Base-by-base conservation (phyloP, 192 early-diverging fungal species). In the Coemansia sp. region DNA sequence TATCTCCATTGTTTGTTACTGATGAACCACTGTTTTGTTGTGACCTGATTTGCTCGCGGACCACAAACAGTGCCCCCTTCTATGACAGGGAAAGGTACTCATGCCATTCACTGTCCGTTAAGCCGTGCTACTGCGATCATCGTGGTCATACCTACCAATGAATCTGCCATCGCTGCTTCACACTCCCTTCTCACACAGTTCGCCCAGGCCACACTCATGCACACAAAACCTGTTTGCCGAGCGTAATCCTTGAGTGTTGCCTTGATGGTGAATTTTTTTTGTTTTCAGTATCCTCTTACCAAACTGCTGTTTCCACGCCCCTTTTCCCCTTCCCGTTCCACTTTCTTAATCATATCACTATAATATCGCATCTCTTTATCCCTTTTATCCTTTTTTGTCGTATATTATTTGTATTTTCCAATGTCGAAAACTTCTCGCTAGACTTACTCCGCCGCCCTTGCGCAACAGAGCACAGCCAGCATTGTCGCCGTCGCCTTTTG, bases 231-330 rank as follows among this genome's bases (percentile, higher is more conserved):
- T 57, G 53, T 57, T 57, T 57, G 22, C 12, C 12, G 27, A 31
- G 29, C 7, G 24, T 9, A 52, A 52, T 52, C 49, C 49, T 52
- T 22, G 10, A 52, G n/a, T 8, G 20, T 22, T 22, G 49, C 49
- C n/a, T 52, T 22, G 49, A 22, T 22, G 49, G n/a, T 52, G 49
- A 52, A 31, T 62, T 62, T 18, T 18, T 62, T 62, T 16, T 18
- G 57, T 24, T 22, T 18, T 20, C 20, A 16, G 16, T 12, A 27
- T 20, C 27, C 5, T 10, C 27, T 31, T 71, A 73, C 72, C 65
- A 39, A 53, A 31, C 58, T 73, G 66, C 60, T 68, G 72, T 60
- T 68, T 61, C 55, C 50, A 66, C 10, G 40, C 24, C 61, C 20
- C 11, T 66, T 58, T 62, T n/a, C 27, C 27, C 27, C 38, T 20